Base-by-base conservation (phyloP, 2,329 filamentous ascomycete species). In the Pyrenochaeta sp. region DNA sequence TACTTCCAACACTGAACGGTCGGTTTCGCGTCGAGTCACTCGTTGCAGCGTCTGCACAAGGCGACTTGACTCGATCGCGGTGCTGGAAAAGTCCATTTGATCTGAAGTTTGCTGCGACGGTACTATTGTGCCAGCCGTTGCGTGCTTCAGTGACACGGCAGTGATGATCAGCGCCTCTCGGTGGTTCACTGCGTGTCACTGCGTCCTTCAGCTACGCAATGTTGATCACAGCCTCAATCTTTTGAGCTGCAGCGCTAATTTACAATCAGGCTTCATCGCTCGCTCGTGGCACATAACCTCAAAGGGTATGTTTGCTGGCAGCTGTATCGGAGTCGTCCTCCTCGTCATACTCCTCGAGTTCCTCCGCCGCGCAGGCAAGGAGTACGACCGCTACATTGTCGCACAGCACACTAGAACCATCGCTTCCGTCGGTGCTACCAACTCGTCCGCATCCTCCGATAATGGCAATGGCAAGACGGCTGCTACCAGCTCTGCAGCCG, bases 281-380 rank as follows among this genome's bases (percentile, higher is more conserved):
- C 55, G 65, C 3, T 77, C 79, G 20, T 95, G 89, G 89, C 85
- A 83, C 60, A 81, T 91, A 64, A 85, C 75, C 10, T 86, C 85
- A 8, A 73, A 69, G 19, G 85, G 81, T 65, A 87, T 87, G 80
- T 94, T 95, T 63, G 89, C 87, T 35, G 89, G 86, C 21, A 89
- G 86, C 40, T 94, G 89, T 74, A 87, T 96, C 63, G 89, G 88
- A 42, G 85, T 91, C 22, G 77, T 92, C 53, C 74, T 87, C 9
- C 84, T 95, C 44, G 87, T 88, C 52, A 78, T 93, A 44, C 58
- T 73, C 3, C 85, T 94, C 55, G 89, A 95, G 64, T 74, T 85
- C 45, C 79, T 94, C 15, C 87, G 90, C 36, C 86, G 89, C 32
- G 62, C 81, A 13, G 79, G 82, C 53, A 87, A 88, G 61, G 88